Base-by-base conservation (phyloP, 371 early-diverging fungal genomes). In the Mortierella sp. region DNA sequence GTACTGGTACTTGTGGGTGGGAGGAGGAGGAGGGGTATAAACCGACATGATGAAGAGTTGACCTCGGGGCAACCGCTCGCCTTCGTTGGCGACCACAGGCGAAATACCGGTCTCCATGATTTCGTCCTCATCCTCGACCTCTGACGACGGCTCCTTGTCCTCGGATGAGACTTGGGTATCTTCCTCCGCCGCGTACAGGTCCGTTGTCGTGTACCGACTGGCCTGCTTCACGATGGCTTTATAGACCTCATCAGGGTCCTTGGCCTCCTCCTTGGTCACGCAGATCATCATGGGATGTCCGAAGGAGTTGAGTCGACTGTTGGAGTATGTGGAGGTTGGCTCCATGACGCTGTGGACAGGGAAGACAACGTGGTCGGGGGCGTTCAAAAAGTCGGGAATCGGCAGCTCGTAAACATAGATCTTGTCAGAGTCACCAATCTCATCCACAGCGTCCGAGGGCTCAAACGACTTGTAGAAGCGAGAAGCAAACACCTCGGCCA, bases 401-500 rank as follows among this genome's bases (percentile, higher is more conserved):
- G 93, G 92, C 1, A 93, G 80, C 69, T 95, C 93, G 69, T 94
- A 92, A 24, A 94, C 85, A 66, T 89, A 91, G 37, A 95, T 91
- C n/a, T 80, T 87, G 80, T 96, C 96, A 14, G 64, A 76, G 0
- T 79, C 80, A 13, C 85, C 81, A 52, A 96, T 89, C 14, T 87
- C 90, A 9, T 89, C 87, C 13, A 94, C 89, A 2, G 89, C 71
- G 37, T 95, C 95, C 24, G 83, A 77, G 61, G 92, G 90, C 14
- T 87, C 81, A 48, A 91, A 93, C 0, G 94, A 76, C 68, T 92
- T 90, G 87, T 92, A 94, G 19, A 96, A 84, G 52, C 92, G 91
- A 69, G 85, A 64, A 2, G 81, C 71, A 48, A 87, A 92, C 1
- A 94, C 71, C 73, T 97, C 96, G 8, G 89, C 86, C 0, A 93